These are phyloP conservation scores for Aspergillus intermedius DNA, from an alignment of 2,329 filamentous ascomycete genomes.

Conservation along the genomic window DNA sequence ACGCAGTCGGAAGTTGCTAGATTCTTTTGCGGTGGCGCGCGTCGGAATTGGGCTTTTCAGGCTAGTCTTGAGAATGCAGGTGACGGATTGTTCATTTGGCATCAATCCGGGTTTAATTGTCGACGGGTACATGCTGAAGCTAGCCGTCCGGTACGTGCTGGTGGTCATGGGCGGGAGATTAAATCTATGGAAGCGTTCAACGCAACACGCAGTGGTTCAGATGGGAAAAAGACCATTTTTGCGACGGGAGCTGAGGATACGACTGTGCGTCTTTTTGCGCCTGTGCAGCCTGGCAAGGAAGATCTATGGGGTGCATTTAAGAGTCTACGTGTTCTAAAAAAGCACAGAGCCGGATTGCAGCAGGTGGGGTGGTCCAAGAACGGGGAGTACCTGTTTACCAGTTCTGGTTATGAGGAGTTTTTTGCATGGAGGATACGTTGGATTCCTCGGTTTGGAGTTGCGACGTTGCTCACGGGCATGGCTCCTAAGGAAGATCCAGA, in stretches of 20 bases:
- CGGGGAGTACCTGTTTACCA: slow-evolving; percentile 70
- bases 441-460: slow-evolving; percentile 49
- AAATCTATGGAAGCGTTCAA: slow-evolving; percentile 52
- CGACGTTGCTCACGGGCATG: slow-evolving; percentile 47
- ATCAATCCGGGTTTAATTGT: slow-evolving; percentile 57
- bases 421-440: slow-evolving; percentile 67
- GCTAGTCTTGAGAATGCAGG: slow-evolving; percentile 16
- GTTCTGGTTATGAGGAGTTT: slow-evolving; percentile 81
- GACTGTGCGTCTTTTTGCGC: slow-evolving; percentile 61
- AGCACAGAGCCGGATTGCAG: slow-evolving; percentile 79
- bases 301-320: slow-evolving; percentile 25
- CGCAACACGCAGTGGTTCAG: not conserved
- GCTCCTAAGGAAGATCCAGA: slow-evolving; percentile 45
- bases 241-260: slow-evolving; percentile 68
- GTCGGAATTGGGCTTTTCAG: slow-evolving; percentile 65
- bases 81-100: slow-evolving; percentile 63
- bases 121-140: slow-evolving; percentile 34
- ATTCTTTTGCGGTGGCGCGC: slow-evolving; percentile 77
- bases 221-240: slow-evolving; percentile 35
- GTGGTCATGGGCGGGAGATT: slow-evolving; percentile 83
- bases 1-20: slow-evolving; percentile 61
- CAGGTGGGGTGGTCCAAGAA: slow-evolving; percentile 65
- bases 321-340: slow-evolving; percentile 62
- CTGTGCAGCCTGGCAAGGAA: slow-evolving; percentile 9
- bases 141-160: slow-evolving; percentile 53